A percentile compares a stretch with the other conserved stretches of the same genome.
Evolutionary conservation across 768 basidiomycete species (phyloP).

Genomic region (Goffeauzyma gilvescens): DNA sequence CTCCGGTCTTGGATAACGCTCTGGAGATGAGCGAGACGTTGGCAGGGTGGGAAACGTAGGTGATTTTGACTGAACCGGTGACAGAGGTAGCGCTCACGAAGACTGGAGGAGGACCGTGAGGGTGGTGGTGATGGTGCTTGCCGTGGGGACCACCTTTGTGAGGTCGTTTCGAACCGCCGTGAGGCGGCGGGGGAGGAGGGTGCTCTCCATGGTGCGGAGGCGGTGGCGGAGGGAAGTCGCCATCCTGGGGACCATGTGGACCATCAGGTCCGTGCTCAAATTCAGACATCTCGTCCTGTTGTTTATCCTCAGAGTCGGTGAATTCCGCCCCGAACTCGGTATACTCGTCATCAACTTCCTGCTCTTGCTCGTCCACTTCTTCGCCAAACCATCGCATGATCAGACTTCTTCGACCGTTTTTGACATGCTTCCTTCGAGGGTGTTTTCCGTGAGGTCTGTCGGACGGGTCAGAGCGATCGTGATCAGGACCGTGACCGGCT

Average conservation of each 20-base stretch:
- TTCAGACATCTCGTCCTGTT: too few relatives aligned
- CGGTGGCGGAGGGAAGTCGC: neutral
- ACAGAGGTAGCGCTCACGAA: neutral
- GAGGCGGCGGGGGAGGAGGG: neutral
- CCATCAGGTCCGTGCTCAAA: neutral
- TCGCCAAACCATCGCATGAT: neutral
- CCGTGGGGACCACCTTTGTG: neutral
- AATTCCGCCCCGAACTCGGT: neutral
- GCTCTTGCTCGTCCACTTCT: neutral
- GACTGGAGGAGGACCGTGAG: neutral
- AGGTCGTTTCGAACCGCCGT: neutral
- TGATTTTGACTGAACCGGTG: conserved; percentile 5
- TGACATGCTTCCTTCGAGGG: conserved; percentile 1
- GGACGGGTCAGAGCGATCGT: too few relatives aligned
- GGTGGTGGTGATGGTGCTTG: conserved; percentile 1
- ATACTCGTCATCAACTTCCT: neutral
- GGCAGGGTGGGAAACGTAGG: conserved; percentile 3
- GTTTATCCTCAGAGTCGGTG: neutral
- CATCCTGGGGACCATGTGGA: neutral
- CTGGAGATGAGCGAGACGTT: conserved; percentile 1
- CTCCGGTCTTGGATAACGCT: conserved; percentile 4
- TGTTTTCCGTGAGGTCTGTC: neutral
- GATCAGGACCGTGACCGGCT: neutral
- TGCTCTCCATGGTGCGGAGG: conserved; percentile 1
- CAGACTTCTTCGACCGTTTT: too few relatives aligned